These are phyloP conservation scores for Wallemia mellicola DNA, from an alignment of 1,284 basidiomycete species.

Conservation along the genomic window DNA sequence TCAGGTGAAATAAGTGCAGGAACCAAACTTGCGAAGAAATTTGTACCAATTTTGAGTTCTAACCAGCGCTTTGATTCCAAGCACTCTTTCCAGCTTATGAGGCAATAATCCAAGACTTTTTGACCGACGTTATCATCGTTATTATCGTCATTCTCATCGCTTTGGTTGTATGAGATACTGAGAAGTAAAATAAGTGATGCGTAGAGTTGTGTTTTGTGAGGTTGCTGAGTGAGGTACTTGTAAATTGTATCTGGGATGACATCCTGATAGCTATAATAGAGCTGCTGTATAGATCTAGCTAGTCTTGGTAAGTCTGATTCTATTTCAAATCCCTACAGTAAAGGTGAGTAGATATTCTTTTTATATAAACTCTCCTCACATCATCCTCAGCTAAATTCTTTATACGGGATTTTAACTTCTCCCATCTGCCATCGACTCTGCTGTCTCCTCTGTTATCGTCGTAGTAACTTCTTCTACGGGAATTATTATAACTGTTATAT, in stretches of 20 bases:
- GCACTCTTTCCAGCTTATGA: background rate
- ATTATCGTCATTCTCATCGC: background rate
- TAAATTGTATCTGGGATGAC: background rate
- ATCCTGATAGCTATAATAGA: background rate
- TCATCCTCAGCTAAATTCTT: background rate
- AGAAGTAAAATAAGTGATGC: background rate
- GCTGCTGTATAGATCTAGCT: background rate
- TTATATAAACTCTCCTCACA: background rate
- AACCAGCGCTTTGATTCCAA: background rate
- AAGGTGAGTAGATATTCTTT: background rate
- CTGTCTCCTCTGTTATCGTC: background rate
- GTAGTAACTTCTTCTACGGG: too few relatives aligned
- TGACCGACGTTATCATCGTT: background rate
- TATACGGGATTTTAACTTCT: background rate
- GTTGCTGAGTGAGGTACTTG: background rate
- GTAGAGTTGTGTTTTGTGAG: background rate
- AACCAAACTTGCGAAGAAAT: background rate
- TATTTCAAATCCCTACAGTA: background rate
- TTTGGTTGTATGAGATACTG: background rate
- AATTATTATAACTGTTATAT: too few relatives aligned
- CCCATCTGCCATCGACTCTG: background rate
- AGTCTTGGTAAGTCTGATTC: background rate
- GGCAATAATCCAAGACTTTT: background rate
- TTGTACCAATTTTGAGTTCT: background rate
- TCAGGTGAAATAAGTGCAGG: background rate